Conservation (phyloP, 2,329 filamentous ascomycete species). For the Paracamarosporium sp. region DNA sequence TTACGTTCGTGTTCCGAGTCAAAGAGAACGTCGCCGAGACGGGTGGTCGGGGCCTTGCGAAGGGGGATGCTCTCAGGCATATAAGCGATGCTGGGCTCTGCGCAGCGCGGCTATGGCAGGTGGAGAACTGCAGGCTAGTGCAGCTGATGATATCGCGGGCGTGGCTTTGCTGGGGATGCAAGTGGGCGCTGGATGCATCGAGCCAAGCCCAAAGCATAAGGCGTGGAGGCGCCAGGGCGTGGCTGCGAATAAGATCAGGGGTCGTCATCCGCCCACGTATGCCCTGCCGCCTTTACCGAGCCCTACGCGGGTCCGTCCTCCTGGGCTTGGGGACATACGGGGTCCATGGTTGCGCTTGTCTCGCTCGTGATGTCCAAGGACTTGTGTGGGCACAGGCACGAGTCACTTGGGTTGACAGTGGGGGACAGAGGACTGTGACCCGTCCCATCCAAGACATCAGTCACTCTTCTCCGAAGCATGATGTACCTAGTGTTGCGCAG, state of each 20-base stretch:
- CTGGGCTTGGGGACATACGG: not conserved
- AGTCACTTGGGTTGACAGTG: not conserved
- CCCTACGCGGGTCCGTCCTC: not conserved
- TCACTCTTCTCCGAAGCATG: not conserved
- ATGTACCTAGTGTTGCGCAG: not conserved
- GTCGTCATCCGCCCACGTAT: not conserved
- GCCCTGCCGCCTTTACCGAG: conserved; percentile 4
- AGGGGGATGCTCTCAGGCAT: conserved; percentile 48
- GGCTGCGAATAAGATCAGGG: conserved; percentile 3
- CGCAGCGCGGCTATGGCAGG: conserved; percentile 22
- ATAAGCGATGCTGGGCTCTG: conserved; percentile 30
- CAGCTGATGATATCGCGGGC: conserved; percentile 15
- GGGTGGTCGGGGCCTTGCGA: conserved; percentile 30
- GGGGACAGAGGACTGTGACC: not conserved
- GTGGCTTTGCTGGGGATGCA: conserved; percentile 8
- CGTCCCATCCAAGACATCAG: not conserved
- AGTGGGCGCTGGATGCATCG: conserved; percentile 7
- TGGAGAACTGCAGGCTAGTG: conserved; percentile 15
- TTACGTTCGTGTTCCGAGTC: not conserved
- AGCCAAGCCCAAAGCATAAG: conserved; percentile 7
- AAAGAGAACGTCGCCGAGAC: conserved; percentile 22
- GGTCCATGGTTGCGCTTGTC: not conserved
- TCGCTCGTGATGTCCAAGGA: not conserved
- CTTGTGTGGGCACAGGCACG: too few relatives aligned
- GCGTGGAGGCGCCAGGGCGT: not conserved